Percentiles rank a stretch among this genome's conserved stretches.
Conservation (phyloP, 1,139 yeast species). For the Kodamaea suecica region DNA sequence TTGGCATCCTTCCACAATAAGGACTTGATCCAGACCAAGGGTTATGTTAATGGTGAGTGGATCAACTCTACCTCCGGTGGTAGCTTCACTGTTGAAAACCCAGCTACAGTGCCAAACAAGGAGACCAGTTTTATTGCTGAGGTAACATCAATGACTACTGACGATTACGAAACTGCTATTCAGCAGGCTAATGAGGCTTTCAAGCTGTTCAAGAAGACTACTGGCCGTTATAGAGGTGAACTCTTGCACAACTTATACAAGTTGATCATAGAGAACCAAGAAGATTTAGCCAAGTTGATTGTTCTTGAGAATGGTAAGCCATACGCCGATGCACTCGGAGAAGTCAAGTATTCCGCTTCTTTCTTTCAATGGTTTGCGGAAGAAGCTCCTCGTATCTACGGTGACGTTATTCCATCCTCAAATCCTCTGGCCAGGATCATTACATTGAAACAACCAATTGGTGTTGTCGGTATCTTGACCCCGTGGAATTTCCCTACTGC, state of each 20-base stretch:
- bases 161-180: constrained; percentile 40
- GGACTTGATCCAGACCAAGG: constrained; percentile 34
- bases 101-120: constrained; percentile 33
- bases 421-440: constrained; percentile 18
- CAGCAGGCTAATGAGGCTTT: constrained; percentile 38
- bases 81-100: constrained; percentile 45
- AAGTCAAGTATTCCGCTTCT: constrained; percentile 31
- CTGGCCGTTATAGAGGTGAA: constrained; percentile 39
- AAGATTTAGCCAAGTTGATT: constrained; percentile 30
- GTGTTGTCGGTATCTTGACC: constrained; percentile 86
- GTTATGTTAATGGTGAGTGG: constrained; percentile 47
- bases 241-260: constrained; percentile 31
- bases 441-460: constrained; percentile 44
- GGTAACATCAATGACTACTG: constrained; percentile 34
- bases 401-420: constrained; percentile 25
- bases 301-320: constrained; percentile 36
- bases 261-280: constrained; percentile 24
- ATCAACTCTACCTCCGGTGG: constrained; percentile 21
- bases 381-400: constrained; percentile 34
- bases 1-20: constrained; percentile 27
- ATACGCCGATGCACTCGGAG: constrained; percentile 31
- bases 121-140: constrained; percentile 31
- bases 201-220: constrained; percentile 32
- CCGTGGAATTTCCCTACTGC: constrained; percentile 98
- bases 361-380: constrained; percentile 40